Base-by-base conservation (phyloP, 306 rosid genomes). In the Cucurbita maxima region DNA sequence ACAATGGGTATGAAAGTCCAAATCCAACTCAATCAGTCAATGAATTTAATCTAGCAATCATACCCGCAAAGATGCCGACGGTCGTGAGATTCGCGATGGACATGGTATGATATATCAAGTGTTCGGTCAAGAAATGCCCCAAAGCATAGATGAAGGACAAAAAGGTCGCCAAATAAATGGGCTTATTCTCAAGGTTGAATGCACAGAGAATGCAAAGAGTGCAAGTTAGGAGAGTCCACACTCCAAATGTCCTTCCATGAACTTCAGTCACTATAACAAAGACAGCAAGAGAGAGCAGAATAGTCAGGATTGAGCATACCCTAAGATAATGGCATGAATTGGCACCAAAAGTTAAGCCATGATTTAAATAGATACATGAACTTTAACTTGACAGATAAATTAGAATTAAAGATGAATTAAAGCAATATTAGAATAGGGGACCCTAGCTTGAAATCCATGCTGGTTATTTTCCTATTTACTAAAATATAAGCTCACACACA, bases 221-320 rank as follows among this genome's bases (percentile, higher is more conserved):
- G 87, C 97, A 91, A 72, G 97, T 91, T 76, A 91, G 77, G 67
- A 94, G 87, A 8, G 97, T 88, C 99, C 99, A 94, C 37, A 88
- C 83, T 64, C 97, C 96, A 82, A 94, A 91, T 74, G 99, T 91
- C 72, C 96, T 90, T 68, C 99, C 99, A 79, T 94, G 99, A 88
- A 87, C 88, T 83, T 94, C 99, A 72, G 90, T 84, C 99, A 91
- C 99, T 91, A 52, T 37, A 40, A 50, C 12, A 41, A 55, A 15
- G 10, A 52, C 16, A n/a, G 51, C 69, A 64, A 52, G 18, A 43
- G 61, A 58, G 67, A 58, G 51, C 6, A 58, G 61, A 11, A 38
- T 22, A 56, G 5, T 73, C 52, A 56, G 56, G 54, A 43, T 59
- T 58, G 7, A 74, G 56, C 40, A 44, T 10, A 48, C 36, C 36